Evolutionary conservation across 495 filamentous ascomycete species (phyloP), one percentile per base, ranked within the genome.

Genomic region (Penicillium salamii): DNA sequence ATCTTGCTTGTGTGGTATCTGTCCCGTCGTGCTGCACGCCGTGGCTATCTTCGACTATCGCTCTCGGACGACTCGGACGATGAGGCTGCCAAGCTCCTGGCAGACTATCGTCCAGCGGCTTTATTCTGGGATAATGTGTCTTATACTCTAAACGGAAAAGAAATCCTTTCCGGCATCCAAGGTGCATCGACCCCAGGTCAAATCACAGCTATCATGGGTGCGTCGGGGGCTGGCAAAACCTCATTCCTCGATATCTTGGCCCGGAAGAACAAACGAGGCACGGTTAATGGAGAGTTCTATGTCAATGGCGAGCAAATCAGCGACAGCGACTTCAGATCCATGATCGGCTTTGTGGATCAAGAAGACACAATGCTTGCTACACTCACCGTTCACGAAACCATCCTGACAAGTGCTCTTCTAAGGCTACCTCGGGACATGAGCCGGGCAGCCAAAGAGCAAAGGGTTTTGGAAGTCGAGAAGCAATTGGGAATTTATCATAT

Each of bases 291-390:
- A 15, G 78, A 95, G 43, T 96, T 97, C 59, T 95, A 86, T 58
- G 85, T 98, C 42, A 97, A 98, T 59, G 93, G 93, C 28, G 89
- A 97, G 63, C 90, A 88, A 66, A 80, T 97, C 32, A 77, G 70
- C 40, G 90, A 98, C 66, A 65, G 82, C 37, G 90, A 97, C 24
- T 98, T 90, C 67, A 88, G 87, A 63, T 89, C 78, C 53, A 91
- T 96, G 57, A 85, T 95, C 40, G 93, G 93, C 36, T 98, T 98
- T 57, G 93, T 98, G 26, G 95, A 98, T 55, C 93, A 98, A 67
- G 93, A 97, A 57, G 93, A 97, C 59, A 95, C 92, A 6, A 96
- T 98, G 91, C 80, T 98, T 44, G 86, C 93, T 3, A 98, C 93
- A 5, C 72, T 98, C 57, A 98, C 95, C 2, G 95, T 98, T 14